Base-by-base conservation (phyloP, 1,284 basidiomycete species). In the Fereydounia khargensis region DNA sequence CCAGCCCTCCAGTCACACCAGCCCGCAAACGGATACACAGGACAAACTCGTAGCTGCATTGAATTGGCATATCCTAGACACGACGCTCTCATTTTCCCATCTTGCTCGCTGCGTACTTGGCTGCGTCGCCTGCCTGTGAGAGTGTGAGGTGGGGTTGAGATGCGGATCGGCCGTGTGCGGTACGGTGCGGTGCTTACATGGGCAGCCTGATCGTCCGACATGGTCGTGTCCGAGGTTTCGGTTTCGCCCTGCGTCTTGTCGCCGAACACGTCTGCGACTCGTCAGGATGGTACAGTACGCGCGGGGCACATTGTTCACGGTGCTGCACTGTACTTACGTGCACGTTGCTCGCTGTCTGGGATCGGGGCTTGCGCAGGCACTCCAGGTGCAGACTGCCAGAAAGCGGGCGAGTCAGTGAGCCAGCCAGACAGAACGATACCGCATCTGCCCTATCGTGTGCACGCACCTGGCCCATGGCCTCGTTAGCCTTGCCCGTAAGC, bases 381-480 rank as follows among this genome's bases (percentile, higher is more conserved):
- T 20, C 59, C 59, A 8, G 59, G 59, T 18, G 59, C 59, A 28
- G 58, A 56, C 52, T 61, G 35, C 4, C 23, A 6, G 1, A 36
- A 10, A 38, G 4, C 9, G 19, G 22, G 36, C 23, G 13, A 3
- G 21, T 17, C 14, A 24, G 13, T 11, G 21, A 32, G 31, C 8
- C 16, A 33, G 31, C 16, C 3, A 33, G 17, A 33, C 16, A 18
- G 16, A 33, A 11, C 6, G 11, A 4, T 11, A 17, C 22, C 58
- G 47, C 20, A 62, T 53, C 53, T 62, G 58, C 35, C 59, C 59
- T 16, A 62, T 54, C n/a, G 16, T 6, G 11, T 6, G 28, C 7
- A 27, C 58, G 47, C 20, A 62, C 58, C 53, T 62, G 58, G 36
- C 59, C 59, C 18, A 62, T 54, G n/a, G 59, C 54, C 30, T 62